These are phyloP conservation scores for Pichia sorboxylosa DNA, from an alignment of 1,139 yeast genomes.

Conservation along the genomic window DNA sequence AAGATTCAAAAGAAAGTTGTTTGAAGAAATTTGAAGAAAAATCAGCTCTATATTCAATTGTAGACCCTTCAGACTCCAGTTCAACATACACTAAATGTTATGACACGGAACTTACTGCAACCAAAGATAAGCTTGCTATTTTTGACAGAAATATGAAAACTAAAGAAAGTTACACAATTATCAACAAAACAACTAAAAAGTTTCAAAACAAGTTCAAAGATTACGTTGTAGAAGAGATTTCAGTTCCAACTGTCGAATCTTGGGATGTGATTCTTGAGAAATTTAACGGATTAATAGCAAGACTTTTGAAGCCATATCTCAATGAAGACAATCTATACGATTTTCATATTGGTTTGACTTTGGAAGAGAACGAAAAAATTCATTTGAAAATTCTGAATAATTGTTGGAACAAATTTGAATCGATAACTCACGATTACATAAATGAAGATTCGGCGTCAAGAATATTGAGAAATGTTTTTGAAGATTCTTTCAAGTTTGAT, in stretches of 20 bases:
- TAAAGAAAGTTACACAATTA: conserved; percentile 33
- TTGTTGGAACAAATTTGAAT: conserved; percentile 59
- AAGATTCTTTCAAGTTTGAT: conserved; percentile 74
- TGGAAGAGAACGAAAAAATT: conserved; percentile 31
- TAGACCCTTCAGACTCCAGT: too few relatives aligned
- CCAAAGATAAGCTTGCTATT: conserved; percentile 16
- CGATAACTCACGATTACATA: conserved; percentile 45
- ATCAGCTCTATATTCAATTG: too few relatives aligned
- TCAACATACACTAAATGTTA: too few relatives aligned
- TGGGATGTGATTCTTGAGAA: conserved; percentile 52
- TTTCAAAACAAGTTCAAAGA: conserved; percentile 31
- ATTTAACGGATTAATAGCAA: conserved; percentile 33
- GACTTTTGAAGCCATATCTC: conserved; percentile 11
- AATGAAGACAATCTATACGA: conserved; percentile 28
- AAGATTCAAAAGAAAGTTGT: background rate
- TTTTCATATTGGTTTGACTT: conserved; percentile 51
- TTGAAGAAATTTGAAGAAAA: conserved; percentile 3
- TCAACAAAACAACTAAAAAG: conserved; percentile 30
- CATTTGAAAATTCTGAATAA: conserved; percentile 34
- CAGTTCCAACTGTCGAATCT: conserved; percentile 34
- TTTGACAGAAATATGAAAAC: conserved; percentile 24
- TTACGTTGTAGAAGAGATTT: conserved; percentile 29
- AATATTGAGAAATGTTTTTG: conserved; percentile 61
- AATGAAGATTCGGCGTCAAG: conserved; percentile 47
- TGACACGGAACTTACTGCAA: too few relatives aligned